These are phyloP conservation scores for Monilinia laxa DNA, from an alignment of 2,329 filamentous ascomycete species.

Conservation along the genomic window DNA sequence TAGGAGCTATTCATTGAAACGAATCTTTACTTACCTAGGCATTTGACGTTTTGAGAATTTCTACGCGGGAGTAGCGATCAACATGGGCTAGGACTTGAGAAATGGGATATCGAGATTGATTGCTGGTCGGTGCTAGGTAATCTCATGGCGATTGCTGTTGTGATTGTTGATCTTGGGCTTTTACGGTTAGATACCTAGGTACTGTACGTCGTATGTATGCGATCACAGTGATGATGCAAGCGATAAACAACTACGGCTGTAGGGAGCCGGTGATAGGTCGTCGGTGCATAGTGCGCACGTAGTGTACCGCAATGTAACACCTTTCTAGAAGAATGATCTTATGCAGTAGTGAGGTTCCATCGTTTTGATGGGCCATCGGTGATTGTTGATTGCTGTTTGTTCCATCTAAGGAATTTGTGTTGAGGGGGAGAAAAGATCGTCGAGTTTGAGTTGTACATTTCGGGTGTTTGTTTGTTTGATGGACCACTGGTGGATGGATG, in stretches of 20 bases:
- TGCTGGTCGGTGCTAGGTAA: neutral
- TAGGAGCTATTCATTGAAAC: too few species aligned
- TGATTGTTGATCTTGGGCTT: neutral
- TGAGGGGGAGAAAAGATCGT: neutral
- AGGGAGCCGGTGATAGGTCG: constrained; percentile 8
- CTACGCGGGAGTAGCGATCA: neutral
- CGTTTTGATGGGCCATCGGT: too few species aligned
- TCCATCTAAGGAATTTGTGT: neutral
- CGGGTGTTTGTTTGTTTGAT: too few species aligned
- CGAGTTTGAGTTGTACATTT: neutral
- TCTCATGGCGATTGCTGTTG: neutral
- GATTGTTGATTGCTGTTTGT: neutral
- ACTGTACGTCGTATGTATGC: neutral
- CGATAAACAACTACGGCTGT: neutral
- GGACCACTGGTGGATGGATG: too few species aligned
- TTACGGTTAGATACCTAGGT: neutral
- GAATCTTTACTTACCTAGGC: too few species aligned
- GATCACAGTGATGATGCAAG: neutral
- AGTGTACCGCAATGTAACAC: too few species aligned
- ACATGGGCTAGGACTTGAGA: neutral
- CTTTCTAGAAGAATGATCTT: too few species aligned
- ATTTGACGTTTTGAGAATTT: too few species aligned
- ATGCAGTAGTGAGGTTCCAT: constrained; percentile 3
- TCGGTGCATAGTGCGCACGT: neutral
- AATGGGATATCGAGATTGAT: too few species aligned